Base-by-base conservation (phyloP, 116 monocot species). In the Iris pallida region DNA sequence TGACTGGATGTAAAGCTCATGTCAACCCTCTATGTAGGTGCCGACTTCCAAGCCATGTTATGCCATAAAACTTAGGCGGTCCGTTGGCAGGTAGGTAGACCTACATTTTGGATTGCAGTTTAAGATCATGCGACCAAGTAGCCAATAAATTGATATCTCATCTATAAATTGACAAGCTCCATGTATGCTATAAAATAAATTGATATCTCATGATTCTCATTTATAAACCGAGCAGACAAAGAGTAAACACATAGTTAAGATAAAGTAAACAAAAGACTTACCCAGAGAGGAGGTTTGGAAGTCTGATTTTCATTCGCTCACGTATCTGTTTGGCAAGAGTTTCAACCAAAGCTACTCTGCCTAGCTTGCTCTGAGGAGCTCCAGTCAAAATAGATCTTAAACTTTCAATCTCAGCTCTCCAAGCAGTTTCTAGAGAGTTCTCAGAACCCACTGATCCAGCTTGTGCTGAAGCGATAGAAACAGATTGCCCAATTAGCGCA, bases 401-500 rank as follows among this genome's bases (percentile, higher is more conserved):
- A 69, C 89, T 97, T 77, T 97, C 96, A 69, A 68, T 85, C 68
- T 97, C 96, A 62, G 96, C 96, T 68, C 81, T 67, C 96, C 96
- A 97, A 16, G 92, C 96, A 82, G 85, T 92, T 79, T 97, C 96
- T 11, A 97, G 55, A 20, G 96, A 97, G 43, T 70, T 92, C 20
- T 97, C 96, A 71, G 86, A 49, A 4, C 88, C 86, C 68, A 88
- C 88, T 20, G 85, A 86, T 74, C 95, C 91, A 60, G 86, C 83
- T 78, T 97, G 92, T 62, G 96, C 83, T 42, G 96, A 97, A 65
- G 96, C 92, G 67, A 97, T 92, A 45, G 96, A 77, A 68, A 92
- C 92, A 73, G 96, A 92, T 71, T 97, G 96, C 41, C 96, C 96
- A 72, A 97, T 97, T 7, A 97, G 65, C 45, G 92, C 96, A 55